Evolutionary conservation across 441 rosid species (phyloP), one percentile per base, ranked within the genome.

Genomic region (Adansonia madagascariensis): DNA sequence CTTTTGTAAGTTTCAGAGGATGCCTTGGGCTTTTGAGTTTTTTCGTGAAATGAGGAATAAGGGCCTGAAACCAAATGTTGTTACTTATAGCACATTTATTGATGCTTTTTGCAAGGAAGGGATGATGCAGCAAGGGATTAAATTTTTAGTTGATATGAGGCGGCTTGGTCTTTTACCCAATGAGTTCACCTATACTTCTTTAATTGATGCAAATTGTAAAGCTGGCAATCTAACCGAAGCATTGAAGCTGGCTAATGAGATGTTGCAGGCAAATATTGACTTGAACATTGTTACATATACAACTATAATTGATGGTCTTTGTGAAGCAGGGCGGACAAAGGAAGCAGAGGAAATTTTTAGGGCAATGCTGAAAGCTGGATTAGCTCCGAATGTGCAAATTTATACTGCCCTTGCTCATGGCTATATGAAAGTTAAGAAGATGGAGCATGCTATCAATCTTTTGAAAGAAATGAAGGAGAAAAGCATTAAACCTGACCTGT

Each of bases 51-150:
- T 91, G 91, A 91, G 82, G 83, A 77, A 10, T 18, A 77, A 72
- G 70, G 91, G 86, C 63, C 60, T 89, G 83, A 87, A 76, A 82
- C 91, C 92, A 11, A 89, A 89, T 82, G 91, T 88, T 83, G 85
- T 87, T 52, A 91, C 91, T 74, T 89, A 92, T 70, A 92, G 93
- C 78, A 86, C 95, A 57, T 65, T 92, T 75, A 85, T 92, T 77
- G 97, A 91, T 85, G 91, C 89, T 14, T 78, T 92, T 24, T 89
- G 95, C 81, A 91, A 91, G 78, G 94, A 88, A 57, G 90, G 89
- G 59, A 92, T 92, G 95, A 87, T 91, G 89, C 88, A 77, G 61
- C 84, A 83, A 60, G 95, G 92, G n/a, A 66, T 85, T 11, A 91
- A 91, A 74, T 85, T 92, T 76, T 86, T 89, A 71, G 80, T 86